These are phyloP conservation scores for Irpex sp. DNA, from an alignment of 1,284 basidiomycete species.

Conservation along the genomic window DNA sequence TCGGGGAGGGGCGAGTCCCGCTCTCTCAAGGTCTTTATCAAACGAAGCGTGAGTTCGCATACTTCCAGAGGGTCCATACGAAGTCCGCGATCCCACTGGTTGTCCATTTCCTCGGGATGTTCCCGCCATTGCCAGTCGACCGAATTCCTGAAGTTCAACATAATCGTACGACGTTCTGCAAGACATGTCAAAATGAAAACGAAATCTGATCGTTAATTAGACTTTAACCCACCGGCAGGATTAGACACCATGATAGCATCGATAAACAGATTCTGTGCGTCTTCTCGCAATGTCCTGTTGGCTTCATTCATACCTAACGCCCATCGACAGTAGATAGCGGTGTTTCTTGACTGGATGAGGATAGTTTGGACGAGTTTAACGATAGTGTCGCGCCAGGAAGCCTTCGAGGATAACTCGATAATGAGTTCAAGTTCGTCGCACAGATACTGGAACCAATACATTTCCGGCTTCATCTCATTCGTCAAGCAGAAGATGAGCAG, in stretches of 20 bases:
- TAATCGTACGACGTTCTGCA: neutral
- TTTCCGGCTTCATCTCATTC: neutral
- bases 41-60: neutral
- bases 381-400: neutral
- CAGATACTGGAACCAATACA: neutral
- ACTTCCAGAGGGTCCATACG: neutral
- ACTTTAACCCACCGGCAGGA: neutral
- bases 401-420: neutral
- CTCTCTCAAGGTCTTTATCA: neutral
- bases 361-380: neutral
- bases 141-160: neutral
- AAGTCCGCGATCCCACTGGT: neutral
- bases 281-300: neutral
- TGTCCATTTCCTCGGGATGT: neutral
- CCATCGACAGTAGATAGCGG: neutral
- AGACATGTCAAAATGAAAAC: neutral
- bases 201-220: neutral
- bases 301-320: neutral
- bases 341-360: neutral
- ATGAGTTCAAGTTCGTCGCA: neutral
- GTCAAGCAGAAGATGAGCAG: neutral
- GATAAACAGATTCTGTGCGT: neutral
- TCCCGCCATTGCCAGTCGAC: neutral
- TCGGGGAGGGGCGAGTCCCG: neutral
- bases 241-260: neutral